Evolutionary conservation across 768 basidiomycete genomes (phyloP).

Genomic region (Chalciporus sphaerocephalus): DNA sequence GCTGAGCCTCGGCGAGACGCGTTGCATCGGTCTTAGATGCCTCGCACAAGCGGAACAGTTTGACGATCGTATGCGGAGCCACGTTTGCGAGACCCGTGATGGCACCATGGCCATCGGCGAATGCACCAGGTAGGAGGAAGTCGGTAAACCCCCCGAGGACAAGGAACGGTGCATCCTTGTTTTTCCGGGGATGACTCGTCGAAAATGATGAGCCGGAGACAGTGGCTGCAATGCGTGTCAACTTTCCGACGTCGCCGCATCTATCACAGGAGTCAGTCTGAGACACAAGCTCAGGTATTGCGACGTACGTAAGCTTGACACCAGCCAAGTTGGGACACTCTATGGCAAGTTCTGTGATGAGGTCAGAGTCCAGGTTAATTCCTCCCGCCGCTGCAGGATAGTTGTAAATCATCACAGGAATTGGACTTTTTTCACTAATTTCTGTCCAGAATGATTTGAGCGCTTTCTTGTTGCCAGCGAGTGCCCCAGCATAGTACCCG

Average conservation of each 20-base stretch:
- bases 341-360: conserved; percentile 73
- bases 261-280: conserved; percentile 35
- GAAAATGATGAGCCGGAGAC: conserved; percentile 57
- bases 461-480: conserved; percentile 57
- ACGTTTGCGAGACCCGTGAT: conserved; percentile 88
- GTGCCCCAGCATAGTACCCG: conserved; percentile 81
- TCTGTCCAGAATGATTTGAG: conserved; percentile 78
- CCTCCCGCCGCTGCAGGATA: conserved; percentile 87
- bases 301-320: conserved; percentile 81
- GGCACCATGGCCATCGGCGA: conserved; percentile 77
- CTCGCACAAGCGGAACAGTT: conserved; percentile 60
- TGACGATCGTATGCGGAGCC: conserved; percentile 59
- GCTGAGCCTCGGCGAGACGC: conserved; percentile 63
- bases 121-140: conserved; percentile 70
- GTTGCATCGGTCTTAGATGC: conserved; percentile 51
- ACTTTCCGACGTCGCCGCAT: conserved; percentile 89
- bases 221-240: conserved; percentile 74
- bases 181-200: conserved; percentile 61
- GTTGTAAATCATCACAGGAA: conserved; percentile 87
- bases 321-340: conserved; percentile 78
- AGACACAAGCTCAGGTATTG: neutral
- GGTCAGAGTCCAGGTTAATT: conserved; percentile 86
- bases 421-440: conserved; percentile 72
- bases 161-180: conserved; percentile 64
- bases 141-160: conserved; percentile 85